Evolutionary conservation across 2,329 filamentous ascomycete species (phyloP), one percentile per base, ranked within the genome.

Genomic region (Cercospora zeina): DNA sequence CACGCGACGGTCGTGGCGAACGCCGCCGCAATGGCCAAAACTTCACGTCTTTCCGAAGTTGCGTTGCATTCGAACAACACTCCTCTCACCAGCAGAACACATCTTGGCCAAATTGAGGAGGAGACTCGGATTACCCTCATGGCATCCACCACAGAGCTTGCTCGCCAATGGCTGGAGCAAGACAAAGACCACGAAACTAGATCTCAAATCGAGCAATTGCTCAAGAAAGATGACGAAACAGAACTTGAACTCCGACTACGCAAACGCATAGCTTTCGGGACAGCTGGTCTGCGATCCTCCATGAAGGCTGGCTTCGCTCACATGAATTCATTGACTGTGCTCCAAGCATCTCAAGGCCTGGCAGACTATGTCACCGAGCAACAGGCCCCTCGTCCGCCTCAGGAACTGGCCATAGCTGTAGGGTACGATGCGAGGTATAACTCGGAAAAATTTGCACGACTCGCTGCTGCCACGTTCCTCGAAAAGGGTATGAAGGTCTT

Each of bases 291-390:
- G 8, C 80, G 86, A 50, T 84, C 84, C n/a, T 80, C 81, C 37
- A 88, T 88, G 86, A 82, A 85, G 68, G 85, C 85, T 49, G 86
- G 86, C 4, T 88, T 87, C 71, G 80, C 85, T 3, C 70, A 75
- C 58, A 76, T 77, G 73, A 77, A 77, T 63, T 64, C 66, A 8
- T 63, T 75, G 51, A 77, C 74, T 0, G 74, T 76, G 9, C 70
- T 77, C 0, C 73, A 87, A 74, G 84, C 86, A 42, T 87, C 85
- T 0, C 85, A 87, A 72, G 86, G 86, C n/a, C 76, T 88, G 31
- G 85, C 85, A 49, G 82, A 81, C 64, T 87, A 86, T 69, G 76
- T 88, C 27, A 74, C 82, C 51, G 71, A 80, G 19, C 77, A 79
- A 31, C 73, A 79, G 57, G 31, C 53, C 24, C 24, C 42, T 3